Evolutionary conservation across 1,284 basidiomycete genomes (phyloP).

Genomic region (Marasmius fiardii): DNA sequence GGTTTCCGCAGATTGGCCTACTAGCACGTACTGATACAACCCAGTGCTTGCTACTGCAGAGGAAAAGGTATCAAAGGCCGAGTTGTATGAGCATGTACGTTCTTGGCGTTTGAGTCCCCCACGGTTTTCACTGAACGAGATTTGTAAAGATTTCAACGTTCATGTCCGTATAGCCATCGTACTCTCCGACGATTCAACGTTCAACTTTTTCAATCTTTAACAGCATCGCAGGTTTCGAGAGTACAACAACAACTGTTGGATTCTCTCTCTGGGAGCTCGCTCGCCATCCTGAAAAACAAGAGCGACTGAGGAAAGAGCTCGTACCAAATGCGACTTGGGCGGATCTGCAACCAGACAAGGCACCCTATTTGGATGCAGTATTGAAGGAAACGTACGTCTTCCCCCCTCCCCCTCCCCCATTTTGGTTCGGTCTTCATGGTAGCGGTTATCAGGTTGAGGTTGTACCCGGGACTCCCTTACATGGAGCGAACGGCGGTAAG

Average conservation of each 20-base stretch:
- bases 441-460: too few relatives aligned
- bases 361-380: constrained; percentile 40
- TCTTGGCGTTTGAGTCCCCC: not conserved
- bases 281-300: constrained; percentile 31
- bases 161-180: not conserved
- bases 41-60: not conserved
- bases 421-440: constrained; percentile 21
- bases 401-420: not conserved
- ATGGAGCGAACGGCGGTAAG: constrained; percentile 26
- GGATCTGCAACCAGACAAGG: constrained; percentile 22
- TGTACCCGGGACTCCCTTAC: constrained; percentile 28
- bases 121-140: not conserved
- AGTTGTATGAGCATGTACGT: not conserved
- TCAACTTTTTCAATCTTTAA: not conserved
- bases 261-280: constrained; percentile 32
- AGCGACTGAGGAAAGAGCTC: constrained; percentile 36
- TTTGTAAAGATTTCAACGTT: constrained; percentile 2
- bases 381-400: constrained; percentile 18
- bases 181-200: not conserved
- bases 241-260: not conserved
- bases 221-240: constrained; percentile 5
- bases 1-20: not conserved
- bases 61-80: not conserved
- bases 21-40: not conserved
- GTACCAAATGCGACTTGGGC: constrained; percentile 23